Conservation (phyloP, 2,329 filamentous ascomycete species). For the Aspergillus arachidicola region DNA sequence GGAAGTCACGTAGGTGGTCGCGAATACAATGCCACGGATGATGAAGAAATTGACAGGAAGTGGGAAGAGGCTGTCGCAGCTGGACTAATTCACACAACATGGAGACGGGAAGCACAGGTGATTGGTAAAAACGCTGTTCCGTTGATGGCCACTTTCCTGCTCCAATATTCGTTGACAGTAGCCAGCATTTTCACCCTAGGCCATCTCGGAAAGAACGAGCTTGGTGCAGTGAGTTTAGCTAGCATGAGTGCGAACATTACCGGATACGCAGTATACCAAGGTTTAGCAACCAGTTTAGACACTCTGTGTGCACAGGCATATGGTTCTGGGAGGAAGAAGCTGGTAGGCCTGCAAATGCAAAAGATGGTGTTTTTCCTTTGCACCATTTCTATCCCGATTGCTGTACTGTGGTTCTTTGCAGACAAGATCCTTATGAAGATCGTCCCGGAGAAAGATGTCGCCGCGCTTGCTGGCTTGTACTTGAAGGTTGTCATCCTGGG, state of each 20-base stretch:
- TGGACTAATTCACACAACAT: slow-evolving; percentile 83
- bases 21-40: slow-evolving; percentile 52
- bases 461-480: slow-evolving; percentile 71
- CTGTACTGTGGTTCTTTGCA: slow-evolving; percentile 69
- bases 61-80: slow-evolving; percentile 85
- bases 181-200: slow-evolving; percentile 79
- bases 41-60: slow-evolving; percentile 67
- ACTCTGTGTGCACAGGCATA: slow-evolving; percentile 94
- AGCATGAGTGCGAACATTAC: slow-evolving; percentile 82
- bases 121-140: slow-evolving; percentile 71
- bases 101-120: slow-evolving; percentile 85
- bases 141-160: slow-evolving; percentile 71
- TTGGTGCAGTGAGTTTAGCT: slow-evolving; percentile 68
- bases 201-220: slow-evolving; percentile 69
- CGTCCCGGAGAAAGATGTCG: slow-evolving; percentile 72
- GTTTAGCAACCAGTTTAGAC: slow-evolving; percentile 86
- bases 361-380: slow-evolving; percentile 79
- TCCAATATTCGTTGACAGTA: slow-evolving; percentile 85
- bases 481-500: slow-evolving; percentile 70
- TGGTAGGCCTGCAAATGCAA: slow-evolving; percentile 83
- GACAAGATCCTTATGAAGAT: slow-evolving; percentile 66
- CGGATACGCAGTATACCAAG: slow-evolving; percentile 74
- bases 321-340: slow-evolving; percentile 83
- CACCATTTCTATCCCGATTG: slow-evolving; percentile 71
- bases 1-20: slow-evolving; percentile 43